phyloP scores from a whole-genome alignment of 2,329 filamentous ascomycete species.

The Colletotrichum zoysiae region DNA sequence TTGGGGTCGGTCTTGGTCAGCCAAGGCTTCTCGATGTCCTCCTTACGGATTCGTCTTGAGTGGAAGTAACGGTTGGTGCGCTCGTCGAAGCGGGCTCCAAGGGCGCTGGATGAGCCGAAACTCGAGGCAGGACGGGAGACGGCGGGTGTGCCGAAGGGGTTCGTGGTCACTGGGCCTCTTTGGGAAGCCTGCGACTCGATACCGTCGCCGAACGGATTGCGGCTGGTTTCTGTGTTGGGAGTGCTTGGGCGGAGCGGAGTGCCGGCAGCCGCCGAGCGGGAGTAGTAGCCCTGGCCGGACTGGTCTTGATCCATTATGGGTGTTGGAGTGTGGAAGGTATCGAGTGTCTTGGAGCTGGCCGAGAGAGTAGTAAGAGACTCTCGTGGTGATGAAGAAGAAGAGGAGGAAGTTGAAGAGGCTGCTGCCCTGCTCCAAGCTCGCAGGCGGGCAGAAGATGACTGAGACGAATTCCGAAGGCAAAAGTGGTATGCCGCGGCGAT shows the following conservation, averaged over 20 bases:
- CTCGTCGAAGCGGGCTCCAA: conserved; percentile 53
- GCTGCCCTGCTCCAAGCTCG: background rate
- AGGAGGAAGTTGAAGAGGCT: background rate
- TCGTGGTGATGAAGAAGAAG: background rate
- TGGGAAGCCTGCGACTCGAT: conserved; percentile 53
- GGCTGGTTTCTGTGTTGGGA: conserved; percentile 55
- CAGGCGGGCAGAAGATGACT: background rate
- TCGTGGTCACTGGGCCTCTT: conserved; percentile 49
- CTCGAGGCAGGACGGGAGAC: conserved; percentile 62
- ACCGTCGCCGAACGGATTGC: conserved; percentile 58
- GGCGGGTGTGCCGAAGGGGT: conserved; percentile 62
- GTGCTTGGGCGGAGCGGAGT: conserved; percentile 58
- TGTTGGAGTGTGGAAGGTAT: background rate
- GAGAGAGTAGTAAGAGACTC: conserved; percentile 15
- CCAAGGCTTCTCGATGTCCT: conserved; percentile 83
- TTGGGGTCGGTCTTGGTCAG: conserved; percentile 77
- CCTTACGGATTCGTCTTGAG: conserved; percentile 79
- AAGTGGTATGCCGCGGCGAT: conserved; percentile 2
- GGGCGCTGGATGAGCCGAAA: conserved; percentile 59
- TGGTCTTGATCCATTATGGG: conserved; percentile 48
- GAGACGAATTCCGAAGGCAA: conserved; percentile 13
- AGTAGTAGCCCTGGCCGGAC: conserved; percentile 46
- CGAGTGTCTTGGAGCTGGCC: conserved; percentile 1
- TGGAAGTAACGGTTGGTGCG: conserved; percentile 73
- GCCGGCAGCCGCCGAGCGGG: conserved; percentile 49